Percentiles rank a stretch among this genome's conserved stretches.
Conservation (phyloP, 2,329 filamentous ascomycete species). For the Monosporascus sp. region DNA sequence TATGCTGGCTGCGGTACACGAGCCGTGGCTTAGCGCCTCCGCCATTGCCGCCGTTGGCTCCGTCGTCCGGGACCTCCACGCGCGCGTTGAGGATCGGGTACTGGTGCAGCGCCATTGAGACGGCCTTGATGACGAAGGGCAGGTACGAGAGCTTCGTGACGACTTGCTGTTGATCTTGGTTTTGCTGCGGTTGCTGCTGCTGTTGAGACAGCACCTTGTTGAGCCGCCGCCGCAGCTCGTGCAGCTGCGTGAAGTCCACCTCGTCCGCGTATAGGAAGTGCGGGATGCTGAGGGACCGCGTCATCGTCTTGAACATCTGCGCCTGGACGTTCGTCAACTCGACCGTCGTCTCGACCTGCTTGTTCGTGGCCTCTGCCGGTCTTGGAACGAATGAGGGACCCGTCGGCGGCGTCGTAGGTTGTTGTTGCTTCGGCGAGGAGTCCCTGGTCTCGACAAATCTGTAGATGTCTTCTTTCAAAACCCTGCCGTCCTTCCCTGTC, state of each 20-base stretch:
- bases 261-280: conserved; percentile 95
- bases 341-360: conserved; percentile 63
- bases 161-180: conserved; percentile 33
- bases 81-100: conserved; percentile 86
- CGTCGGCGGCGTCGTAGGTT: conserved; percentile 12
- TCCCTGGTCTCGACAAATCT: conserved; percentile 55
- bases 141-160: conserved; percentile 76
- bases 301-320: conserved; percentile 98
- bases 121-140: conserved; percentile 92
- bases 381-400: conserved; percentile 26
- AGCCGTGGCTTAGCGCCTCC: conserved; percentile 64
- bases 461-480: conserved; percentile 88
- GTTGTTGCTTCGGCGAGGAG: conserved; percentile 6
- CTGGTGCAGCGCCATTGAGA: conserved; percentile 75
- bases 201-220: conserved; percentile 55
- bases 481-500: conserved; percentile 84
- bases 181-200: conserved; percentile 16
- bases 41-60: background rate
- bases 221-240: conserved; percentile 65
- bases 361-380: conserved; percentile 31
- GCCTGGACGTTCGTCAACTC: conserved; percentile 73
- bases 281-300: conserved; percentile 80
- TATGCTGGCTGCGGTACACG: conserved; percentile 77
- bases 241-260: conserved; percentile 73
- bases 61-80: conserved; percentile 53